phyloP scores from a whole-genome alignment of 176 grass and related monocot species.

The Oryza australiensis region DNA sequence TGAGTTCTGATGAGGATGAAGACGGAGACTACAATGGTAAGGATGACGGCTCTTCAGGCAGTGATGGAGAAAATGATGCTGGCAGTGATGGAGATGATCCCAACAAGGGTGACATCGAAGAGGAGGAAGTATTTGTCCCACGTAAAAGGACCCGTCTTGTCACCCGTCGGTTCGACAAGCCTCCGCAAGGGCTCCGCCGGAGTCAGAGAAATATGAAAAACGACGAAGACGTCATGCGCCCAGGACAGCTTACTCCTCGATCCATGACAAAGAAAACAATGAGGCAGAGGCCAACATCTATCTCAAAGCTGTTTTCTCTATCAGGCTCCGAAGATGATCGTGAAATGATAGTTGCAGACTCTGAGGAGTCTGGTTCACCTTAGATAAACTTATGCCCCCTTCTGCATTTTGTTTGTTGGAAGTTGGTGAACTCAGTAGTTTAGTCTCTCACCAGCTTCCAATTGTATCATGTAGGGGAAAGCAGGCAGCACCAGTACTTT shows the following conservation, averaged over 20 bases:
- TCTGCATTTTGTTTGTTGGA: slow-evolving; percentile 4
- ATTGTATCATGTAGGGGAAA: slow-evolving; percentile 17
- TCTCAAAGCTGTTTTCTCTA: slow-evolving; percentile 37
- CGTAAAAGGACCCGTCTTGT: slow-evolving; percentile 36
- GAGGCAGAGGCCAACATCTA: slow-evolving; percentile 53
- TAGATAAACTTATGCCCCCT: not conserved
- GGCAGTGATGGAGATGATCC: too few species aligned
- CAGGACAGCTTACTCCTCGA: slow-evolving; percentile 35
- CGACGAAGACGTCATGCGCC: slow-evolving; percentile 7
- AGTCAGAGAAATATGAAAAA: slow-evolving; percentile 55
- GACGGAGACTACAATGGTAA: slow-evolving; percentile 46
- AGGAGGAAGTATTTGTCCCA: slow-evolving; percentile 24
- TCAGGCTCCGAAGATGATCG: slow-evolving; percentile 40
- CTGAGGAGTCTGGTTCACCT: slow-evolving; percentile 23
- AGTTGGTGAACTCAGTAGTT: not conserved
- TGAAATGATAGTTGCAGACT: not conserved
- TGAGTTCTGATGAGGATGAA: slow-evolving; percentile 38
- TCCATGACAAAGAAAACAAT: slow-evolving; percentile 54
- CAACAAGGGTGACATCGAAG: slow-evolving; percentile 19
- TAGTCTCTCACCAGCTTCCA: slow-evolving; percentile 12
- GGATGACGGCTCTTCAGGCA: slow-evolving; percentile 24
- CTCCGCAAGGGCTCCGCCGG: slow-evolving; percentile 41
- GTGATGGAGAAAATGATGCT: slow-evolving; percentile 31
- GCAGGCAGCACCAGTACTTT: slow-evolving; percentile 13
- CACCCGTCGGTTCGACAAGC: slow-evolving; percentile 26